Conservation (phyloP, 768 basidiomycete genomes). For the Chiua virens region DNA sequence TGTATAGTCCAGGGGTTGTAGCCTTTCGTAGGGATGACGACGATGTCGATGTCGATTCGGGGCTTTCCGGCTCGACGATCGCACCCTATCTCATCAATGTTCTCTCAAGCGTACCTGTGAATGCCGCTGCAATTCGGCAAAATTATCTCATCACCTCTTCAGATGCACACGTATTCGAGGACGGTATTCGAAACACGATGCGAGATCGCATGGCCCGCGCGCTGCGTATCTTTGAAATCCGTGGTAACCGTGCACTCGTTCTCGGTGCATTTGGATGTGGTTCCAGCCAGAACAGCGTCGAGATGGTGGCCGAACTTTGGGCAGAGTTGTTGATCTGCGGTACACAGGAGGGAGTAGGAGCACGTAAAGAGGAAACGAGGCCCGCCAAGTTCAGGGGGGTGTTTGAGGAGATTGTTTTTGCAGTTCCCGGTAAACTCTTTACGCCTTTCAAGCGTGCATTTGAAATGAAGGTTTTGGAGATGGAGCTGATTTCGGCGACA, state of each 20-base stretch:
- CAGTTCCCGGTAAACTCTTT: conserved; percentile 39
- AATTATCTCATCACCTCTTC: conserved; percentile 37
- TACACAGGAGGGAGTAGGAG: conserved; percentile 21
- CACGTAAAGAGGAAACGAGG: conserved; percentile 12
- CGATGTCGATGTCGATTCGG: conserved; percentile 13
- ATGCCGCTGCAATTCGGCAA: conserved; percentile 40
- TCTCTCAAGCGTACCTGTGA: conserved; percentile 43
- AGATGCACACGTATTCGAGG: conserved; percentile 36
- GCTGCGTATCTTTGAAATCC: conserved; percentile 43
- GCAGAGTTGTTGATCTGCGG: conserved; percentile 44
- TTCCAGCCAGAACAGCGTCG: conserved; percentile 40
- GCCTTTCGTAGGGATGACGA: conserved; percentile 42
- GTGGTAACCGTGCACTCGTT: conserved; percentile 39
- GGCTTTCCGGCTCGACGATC: conserved; percentile 30
- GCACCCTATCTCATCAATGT: conserved; percentile 40
- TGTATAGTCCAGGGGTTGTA: conserved; percentile 45
- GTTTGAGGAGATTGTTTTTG: conserved; percentile 45
- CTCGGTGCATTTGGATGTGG: conserved; percentile 49
- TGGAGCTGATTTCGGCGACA: conserved; percentile 28
- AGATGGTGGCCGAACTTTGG: conserved; percentile 44
- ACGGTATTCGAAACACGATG: conserved; percentile 43
- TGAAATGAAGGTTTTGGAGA: conserved; percentile 40
- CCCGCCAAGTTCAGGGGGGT: conserved; percentile 38
- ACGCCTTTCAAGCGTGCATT: conserved; percentile 41
- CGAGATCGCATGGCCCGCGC: conserved; percentile 49